Evolutionary conservation across 306 rosid species (phyloP).

Genomic region (Corylus heterophylla): DNA sequence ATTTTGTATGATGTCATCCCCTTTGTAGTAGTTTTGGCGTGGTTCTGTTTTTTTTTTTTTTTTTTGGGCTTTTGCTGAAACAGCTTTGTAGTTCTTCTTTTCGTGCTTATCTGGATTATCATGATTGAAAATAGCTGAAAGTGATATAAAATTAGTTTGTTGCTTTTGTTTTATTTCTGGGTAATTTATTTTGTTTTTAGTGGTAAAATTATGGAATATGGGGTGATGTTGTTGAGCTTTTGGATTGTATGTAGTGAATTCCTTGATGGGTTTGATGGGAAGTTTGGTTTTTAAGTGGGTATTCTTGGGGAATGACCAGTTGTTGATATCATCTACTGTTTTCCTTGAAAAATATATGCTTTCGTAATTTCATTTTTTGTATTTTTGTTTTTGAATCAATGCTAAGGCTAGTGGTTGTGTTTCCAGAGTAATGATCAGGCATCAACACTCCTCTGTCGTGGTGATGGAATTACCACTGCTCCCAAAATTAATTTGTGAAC

Average conservation of each 20-base stretch:
- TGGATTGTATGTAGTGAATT: conserved; percentile 22
- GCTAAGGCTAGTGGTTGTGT: neutral
- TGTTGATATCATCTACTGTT: neutral
- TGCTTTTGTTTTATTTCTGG: conserved; percentile 1
- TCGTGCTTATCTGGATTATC: conserved; percentile 17
- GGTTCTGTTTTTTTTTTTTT: neutral
- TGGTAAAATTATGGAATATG: conserved; percentile 13
- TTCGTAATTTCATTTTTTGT: neutral
- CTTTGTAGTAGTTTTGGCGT: neutral
- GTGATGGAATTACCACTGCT: neutral
- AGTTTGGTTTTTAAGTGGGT: conserved; percentile 20
- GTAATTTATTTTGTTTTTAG: neutral
- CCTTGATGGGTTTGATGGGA: conserved; percentile 29
- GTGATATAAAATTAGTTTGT: conserved; percentile 7
- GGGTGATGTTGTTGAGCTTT: conserved; percentile 2
- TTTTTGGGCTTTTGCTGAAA: conserved; percentile 9
- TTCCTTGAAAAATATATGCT: neutral
- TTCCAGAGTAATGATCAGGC: neutral
- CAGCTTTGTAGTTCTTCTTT: conserved; percentile 4
- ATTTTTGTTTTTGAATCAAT: neutral
- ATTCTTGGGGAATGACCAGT: neutral
- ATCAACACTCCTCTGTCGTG: neutral
- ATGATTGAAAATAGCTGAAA: conserved; percentile 12
- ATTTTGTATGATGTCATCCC: conserved; percentile 1
- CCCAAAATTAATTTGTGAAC: neutral